Percentiles rank a stretch among this genome's conserved stretches.
Evolutionary conservation across 441 rosid species (phyloP).

Genomic region (Pelargonium citronellum): DNA sequence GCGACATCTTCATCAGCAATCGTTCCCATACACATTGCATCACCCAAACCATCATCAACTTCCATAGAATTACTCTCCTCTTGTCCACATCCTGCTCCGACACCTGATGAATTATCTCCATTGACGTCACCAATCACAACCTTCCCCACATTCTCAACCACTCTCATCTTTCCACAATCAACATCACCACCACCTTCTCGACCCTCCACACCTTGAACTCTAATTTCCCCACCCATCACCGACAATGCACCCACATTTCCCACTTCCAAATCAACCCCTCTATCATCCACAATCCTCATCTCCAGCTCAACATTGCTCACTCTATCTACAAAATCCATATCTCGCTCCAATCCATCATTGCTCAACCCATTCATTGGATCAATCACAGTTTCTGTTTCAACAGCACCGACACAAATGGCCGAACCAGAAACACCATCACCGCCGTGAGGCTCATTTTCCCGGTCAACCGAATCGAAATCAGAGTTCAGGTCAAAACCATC

Average conservation of each 20-base stretch:
- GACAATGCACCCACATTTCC: neutral
- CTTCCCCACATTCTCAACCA: neutral
- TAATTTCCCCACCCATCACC: neutral
- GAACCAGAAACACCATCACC: slow-evolving; percentile 19
- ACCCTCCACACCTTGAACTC: neutral
- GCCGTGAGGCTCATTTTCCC: slow-evolving; percentile 19
- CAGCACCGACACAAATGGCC: slow-evolving; percentile 13
- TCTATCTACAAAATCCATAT: slow-evolving; percentile 24
- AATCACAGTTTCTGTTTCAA: slow-evolving; percentile 34
- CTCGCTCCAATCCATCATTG: slow-evolving; percentile 15
- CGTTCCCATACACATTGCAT: slow-evolving; percentile 5
- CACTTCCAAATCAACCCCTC: slow-evolving; percentile 1
- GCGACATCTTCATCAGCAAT: slow-evolving; percentile 11
- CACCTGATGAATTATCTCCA: slow-evolving; percentile 12
- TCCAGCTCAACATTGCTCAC: slow-evolving; percentile 28
- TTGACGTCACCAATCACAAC: neutral
- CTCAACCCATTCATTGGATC: slow-evolving; percentile 20
- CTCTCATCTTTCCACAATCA: neutral
- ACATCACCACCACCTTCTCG: slow-evolving; percentile 17
- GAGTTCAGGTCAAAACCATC: slow-evolving; percentile 34
- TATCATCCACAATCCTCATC: slow-evolving; percentile 20
- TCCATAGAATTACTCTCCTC: slow-evolving; percentile 18
- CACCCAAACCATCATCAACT: slow-evolving; percentile 5
- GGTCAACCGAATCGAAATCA: slow-evolving; percentile 30
- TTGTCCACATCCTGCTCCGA: neutral